Conservation (phyloP, 1,139 yeast species). For the Saccharomyces hybrid region DNA sequence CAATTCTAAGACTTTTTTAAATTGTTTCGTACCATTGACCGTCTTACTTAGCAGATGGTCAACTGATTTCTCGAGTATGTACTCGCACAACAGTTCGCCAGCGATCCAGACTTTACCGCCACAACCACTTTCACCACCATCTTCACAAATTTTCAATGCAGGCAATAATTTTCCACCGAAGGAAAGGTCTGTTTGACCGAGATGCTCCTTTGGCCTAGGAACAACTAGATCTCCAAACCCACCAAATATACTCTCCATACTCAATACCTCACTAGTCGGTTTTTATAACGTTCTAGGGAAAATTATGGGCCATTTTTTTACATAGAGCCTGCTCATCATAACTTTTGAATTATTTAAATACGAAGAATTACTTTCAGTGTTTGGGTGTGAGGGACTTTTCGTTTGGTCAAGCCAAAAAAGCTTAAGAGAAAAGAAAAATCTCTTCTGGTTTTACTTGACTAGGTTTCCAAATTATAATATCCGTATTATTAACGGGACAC, state of each 20-base stretch:
- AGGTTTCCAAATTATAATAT: not conserved
- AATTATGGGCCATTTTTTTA: not conserved
- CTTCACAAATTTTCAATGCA: conserved; percentile 41
- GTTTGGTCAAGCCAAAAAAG: not conserved
- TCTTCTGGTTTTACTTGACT: not conserved
- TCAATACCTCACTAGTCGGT: not conserved
- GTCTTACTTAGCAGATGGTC: conserved; percentile 8
- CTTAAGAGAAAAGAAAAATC: not conserved
- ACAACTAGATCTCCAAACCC: conserved; percentile 16
- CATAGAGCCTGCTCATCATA: not conserved
- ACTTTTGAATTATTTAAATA: not conserved
- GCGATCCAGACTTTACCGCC: conserved; percentile 59
- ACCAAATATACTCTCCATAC: conserved; percentile 14
- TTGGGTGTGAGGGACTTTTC: conserved; percentile 1
- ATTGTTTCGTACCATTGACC: conserved; percentile 5
- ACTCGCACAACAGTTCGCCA: conserved; percentile 45
- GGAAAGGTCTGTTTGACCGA: conserved; percentile 36
- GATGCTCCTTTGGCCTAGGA: conserved; percentile 29
- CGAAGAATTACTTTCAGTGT: not conserved
- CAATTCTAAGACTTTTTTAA: conserved; percentile 39
- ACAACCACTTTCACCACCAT: conserved; percentile 51
- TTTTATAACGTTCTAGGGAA: not conserved
- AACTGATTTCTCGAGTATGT: conserved; percentile 29
- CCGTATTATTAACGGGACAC: not conserved
- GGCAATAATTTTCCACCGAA: conserved; percentile 37